phyloP scores from a whole-genome alignment of 1,139 yeast genomes.

The Taphrina pruni region DNA sequence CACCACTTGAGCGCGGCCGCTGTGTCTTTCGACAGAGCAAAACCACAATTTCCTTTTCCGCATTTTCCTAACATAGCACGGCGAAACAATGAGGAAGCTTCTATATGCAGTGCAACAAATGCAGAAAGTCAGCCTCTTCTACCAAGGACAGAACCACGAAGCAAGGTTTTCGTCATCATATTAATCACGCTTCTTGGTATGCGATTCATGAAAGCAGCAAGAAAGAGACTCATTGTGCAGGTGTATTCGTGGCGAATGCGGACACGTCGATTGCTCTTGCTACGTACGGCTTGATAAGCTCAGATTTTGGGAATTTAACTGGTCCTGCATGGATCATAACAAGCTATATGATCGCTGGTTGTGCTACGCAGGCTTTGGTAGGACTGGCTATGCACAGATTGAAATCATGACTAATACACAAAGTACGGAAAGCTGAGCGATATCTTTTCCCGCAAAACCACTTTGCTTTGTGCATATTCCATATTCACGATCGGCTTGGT shows the following conservation, averaged over 20 bases:
- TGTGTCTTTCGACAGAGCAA: neutral
- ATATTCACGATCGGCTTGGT: conserved; percentile 57
- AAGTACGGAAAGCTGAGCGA: conserved; percentile 67
- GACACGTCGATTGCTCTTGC: conserved; percentile 32
- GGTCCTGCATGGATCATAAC: conserved; percentile 22
- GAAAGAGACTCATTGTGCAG: neutral
- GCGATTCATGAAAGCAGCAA: neutral
- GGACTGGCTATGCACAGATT: no score
- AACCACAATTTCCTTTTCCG: neutral
- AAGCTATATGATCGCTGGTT: conserved; percentile 20
- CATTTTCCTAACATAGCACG: neutral
- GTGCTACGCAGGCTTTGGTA: conserved; percentile 50
- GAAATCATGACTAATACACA: neutral
- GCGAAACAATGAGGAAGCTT: neutral
- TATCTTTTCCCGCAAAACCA: conserved; percentile 65
- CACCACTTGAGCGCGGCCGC: no score
- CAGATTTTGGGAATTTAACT: conserved; percentile 18
- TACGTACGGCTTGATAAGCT: conserved; percentile 17
- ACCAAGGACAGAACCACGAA: neutral
- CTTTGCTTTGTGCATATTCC: conserved; percentile 58
- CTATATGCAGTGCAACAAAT: neutral
- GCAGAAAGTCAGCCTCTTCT: neutral
- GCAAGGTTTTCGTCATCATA: neutral
- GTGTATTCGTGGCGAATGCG: conserved; percentile 33
- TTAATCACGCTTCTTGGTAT: neutral